phyloP scores from a whole-genome alignment of 75 land plant genomes.

The Cunninghamia lanceolata region DNA sequence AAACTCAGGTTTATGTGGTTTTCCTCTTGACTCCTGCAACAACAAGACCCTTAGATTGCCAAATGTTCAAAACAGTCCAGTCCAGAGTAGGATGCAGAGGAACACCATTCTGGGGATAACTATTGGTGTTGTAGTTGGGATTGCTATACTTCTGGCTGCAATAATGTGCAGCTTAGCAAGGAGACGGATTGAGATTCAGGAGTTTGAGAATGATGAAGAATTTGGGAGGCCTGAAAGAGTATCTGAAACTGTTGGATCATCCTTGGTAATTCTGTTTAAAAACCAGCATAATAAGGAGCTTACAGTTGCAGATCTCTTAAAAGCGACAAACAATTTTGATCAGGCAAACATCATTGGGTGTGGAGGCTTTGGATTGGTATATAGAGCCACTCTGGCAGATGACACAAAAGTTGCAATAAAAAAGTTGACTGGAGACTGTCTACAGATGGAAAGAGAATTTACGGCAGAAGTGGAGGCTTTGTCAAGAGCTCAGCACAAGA shows the following conservation, averaged over 20 bases:
- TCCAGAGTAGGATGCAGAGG: slow-evolving; percentile 14
- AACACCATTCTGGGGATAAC: slow-evolving; percentile 43
- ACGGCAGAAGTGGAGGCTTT: slow-evolving; percentile 71
- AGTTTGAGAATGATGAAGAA: slow-evolving; percentile 29
- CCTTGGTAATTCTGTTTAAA: slow-evolving; percentile 41
- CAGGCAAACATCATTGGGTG: slow-evolving; percentile 73
- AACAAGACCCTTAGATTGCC: not conserved
- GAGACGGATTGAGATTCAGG: slow-evolving; percentile 24
- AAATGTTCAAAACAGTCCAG: not conserved
- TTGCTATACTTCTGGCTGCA: slow-evolving; percentile 35
- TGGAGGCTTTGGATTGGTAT: slow-evolving; percentile 75
- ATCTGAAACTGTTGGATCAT: slow-evolving; percentile 32
- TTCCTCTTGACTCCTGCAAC: slow-evolving; percentile 7
- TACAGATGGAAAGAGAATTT: slow-evolving; percentile 73
- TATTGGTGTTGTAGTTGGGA: slow-evolving; percentile 33
- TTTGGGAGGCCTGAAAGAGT: slow-evolving; percentile 16
- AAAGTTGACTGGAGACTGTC: slow-evolving; percentile 68
- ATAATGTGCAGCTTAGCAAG: slow-evolving; percentile 33
- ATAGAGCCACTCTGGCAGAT: slow-evolving; percentile 54
- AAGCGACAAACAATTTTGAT: slow-evolving; percentile 64
- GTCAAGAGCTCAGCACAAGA: slow-evolving; percentile 68
- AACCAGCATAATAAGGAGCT: slow-evolving; percentile 39
- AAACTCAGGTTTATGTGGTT: slow-evolving; percentile 34
- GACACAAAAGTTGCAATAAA: slow-evolving; percentile 64
- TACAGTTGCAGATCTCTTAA: slow-evolving; percentile 46